A percentile compares a stretch with the other conserved stretches of the same genome.
Evolutionary conservation across 1,284 basidiomycete genomes (phyloP).

Genomic region (Malassezia obtusa): DNA sequence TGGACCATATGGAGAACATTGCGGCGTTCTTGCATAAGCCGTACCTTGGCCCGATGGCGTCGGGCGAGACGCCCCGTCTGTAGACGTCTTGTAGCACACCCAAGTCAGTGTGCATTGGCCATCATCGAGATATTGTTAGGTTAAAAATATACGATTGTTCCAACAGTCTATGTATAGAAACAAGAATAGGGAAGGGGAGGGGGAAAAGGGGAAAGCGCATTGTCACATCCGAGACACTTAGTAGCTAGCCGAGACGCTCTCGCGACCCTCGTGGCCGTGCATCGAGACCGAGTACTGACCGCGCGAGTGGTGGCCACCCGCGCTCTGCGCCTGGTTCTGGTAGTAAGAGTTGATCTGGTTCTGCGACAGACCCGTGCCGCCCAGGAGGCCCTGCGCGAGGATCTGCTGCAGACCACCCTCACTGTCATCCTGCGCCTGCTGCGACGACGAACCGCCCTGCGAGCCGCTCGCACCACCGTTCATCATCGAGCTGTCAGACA

Average conservation of each 20-base stretch:
- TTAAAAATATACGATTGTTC: not conserved
- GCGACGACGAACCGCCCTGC: not conserved
- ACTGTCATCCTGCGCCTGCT: not conserved
- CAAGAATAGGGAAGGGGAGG: constrained; percentile 1
- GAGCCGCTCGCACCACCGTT: not conserved
- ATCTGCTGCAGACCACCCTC: not conserved
- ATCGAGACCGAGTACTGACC: constrained; percentile 8
- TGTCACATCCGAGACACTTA: constrained; percentile 2
- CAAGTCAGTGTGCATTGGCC: not conserved
- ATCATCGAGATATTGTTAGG: not conserved
- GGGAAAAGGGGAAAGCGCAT: not conserved
- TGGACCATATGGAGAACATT: not conserved
- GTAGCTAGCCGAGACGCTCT: constrained; percentile 12
- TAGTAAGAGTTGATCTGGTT: constrained; percentile 13
- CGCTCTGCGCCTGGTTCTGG: not conserved
- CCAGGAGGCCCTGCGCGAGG: constrained; percentile 12
- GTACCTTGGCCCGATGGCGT: constrained; percentile 2
- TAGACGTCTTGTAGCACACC: not conserved
- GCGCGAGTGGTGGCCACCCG: not conserved
- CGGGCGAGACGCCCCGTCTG: constrained; percentile 3
- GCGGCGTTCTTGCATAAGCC: constrained; percentile 10
- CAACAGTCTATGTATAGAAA: not conserved
- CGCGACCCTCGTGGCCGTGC: not conserved
- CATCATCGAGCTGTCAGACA: not conserved
- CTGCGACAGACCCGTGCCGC: constrained; percentile 13